phyloP scores from a whole-genome alignment of 805 yeast species.

The Candida michaelii region DNA sequence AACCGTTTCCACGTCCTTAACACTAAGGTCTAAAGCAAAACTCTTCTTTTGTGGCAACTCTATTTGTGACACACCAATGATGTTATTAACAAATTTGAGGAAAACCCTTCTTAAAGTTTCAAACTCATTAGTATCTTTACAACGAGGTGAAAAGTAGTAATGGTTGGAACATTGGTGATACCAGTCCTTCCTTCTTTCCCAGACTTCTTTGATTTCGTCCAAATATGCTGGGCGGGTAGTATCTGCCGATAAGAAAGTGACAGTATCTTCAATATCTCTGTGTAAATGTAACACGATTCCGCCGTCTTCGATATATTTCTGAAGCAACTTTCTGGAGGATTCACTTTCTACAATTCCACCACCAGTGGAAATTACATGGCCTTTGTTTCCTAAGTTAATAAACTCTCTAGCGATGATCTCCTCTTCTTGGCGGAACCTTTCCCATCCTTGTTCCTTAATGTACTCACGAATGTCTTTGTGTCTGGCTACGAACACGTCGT shows the following conservation, averaged over 20 bases:
- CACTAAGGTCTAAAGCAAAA: slow-evolving; percentile 71
- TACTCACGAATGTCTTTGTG: slow-evolving; percentile 57
- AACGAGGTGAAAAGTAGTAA: slow-evolving; percentile 74
- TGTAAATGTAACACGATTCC: slow-evolving; percentile 90
- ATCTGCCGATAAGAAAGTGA: slow-evolving; percentile 71
- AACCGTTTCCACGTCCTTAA: slow-evolving; percentile 53
- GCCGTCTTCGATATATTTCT: slow-evolving; percentile 50
- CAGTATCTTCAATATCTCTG: slow-evolving; percentile 79
- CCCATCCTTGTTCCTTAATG: slow-evolving; percentile 78
- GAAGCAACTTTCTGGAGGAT: slow-evolving; percentile 63
- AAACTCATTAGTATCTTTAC: slow-evolving; percentile 55
- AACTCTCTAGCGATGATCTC: slow-evolving; percentile 52
- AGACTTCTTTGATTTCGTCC: slow-evolving; percentile 78
- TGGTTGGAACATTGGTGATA: slow-evolving; percentile 79
- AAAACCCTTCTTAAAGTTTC: slow-evolving; percentile 58
- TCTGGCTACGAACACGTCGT: slow-evolving; percentile 62
- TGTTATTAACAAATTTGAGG: slow-evolving; percentile 53
- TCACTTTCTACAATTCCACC: slow-evolving; percentile 90
- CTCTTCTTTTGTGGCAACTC: slow-evolving; percentile 51
- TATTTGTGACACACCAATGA: slow-evolving; percentile 53
- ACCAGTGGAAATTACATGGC: slow-evolving; percentile 85
- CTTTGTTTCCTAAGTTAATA: slow-evolving; percentile 39
- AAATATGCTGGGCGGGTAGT: slow-evolving; percentile 84
- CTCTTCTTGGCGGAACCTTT: slow-evolving; percentile 74
- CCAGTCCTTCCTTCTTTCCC: slow-evolving; percentile 78